phyloP scores from a whole-genome alignment of 257 asterid genomes.

The Avicennia marina region DNA sequence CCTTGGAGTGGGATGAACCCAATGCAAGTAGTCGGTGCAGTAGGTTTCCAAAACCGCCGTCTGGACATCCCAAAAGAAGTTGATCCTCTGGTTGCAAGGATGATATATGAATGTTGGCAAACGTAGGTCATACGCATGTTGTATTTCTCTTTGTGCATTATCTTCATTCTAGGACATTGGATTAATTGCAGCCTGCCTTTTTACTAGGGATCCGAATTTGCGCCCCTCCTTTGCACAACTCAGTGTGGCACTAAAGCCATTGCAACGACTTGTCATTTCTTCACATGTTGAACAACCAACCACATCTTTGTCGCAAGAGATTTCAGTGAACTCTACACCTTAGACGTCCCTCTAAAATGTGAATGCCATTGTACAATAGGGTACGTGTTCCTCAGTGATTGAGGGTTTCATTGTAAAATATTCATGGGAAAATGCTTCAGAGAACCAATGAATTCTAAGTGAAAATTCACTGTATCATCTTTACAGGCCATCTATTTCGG shows the following conservation, averaged over 20 bases:
- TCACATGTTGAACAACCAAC: conserved; percentile 54
- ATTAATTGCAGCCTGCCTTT: conserved; percentile 1
- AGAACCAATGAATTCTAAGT: background rate
- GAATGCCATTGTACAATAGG: background rate
- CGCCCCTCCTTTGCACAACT: conserved; percentile 95
- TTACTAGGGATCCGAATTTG: conserved; percentile 78
- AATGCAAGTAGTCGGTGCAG: conserved; percentile 99
- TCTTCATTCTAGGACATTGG: conserved; percentile 5
- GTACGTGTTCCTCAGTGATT: background rate
- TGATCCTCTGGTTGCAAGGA: conserved; percentile 89
- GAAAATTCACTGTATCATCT: background rate
- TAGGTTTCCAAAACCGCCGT: conserved; percentile 94
- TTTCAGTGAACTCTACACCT: conserved; percentile 61
- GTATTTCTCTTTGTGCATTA: background rate
- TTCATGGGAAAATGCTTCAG: background rate
- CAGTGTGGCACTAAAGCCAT: conserved; percentile 75
- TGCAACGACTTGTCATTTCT: conserved; percentile 78
- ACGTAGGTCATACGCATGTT: conserved; percentile 43
- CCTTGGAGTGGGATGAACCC: conserved; percentile 99
- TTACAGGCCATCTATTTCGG: background rate
- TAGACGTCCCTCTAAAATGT: conserved; percentile 20
- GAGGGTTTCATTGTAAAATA: background rate
- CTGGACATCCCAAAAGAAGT: conserved; percentile 96
- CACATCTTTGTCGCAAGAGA: conserved; percentile 46
- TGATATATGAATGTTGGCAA: conserved; percentile 99